Conservation (phyloP, 2,329 filamentous ascomycete genomes). For the Botrytis deweyae region DNA sequence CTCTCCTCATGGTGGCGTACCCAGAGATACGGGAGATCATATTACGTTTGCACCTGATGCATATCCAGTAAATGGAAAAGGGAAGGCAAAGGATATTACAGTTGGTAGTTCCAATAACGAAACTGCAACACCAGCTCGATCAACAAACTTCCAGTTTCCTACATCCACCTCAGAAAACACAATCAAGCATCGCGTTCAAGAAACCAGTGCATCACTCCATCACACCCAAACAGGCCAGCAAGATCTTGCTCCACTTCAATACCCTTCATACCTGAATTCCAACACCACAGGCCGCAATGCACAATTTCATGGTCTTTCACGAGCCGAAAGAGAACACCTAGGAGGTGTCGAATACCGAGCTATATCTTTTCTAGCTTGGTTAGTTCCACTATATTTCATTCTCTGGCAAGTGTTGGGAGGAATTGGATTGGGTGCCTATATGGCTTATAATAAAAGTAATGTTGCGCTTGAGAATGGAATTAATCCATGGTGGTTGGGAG, state of each 20-base stretch:
- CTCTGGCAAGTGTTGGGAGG: constrained; percentile 58
- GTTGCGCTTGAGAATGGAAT: constrained; percentile 55
- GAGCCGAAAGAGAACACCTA: constrained; percentile 55
- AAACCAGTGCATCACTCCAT: not conserved
- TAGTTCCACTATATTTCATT: constrained; percentile 61
- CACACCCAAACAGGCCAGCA: not conserved
- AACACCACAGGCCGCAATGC: constrained; percentile 49
- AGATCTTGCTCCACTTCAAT: constrained; percentile 24
- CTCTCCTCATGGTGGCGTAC: not conserved
- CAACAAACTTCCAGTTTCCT: not conserved
- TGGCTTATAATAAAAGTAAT: constrained; percentile 51
- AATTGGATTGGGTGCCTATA: constrained; percentile 61
- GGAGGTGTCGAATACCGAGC: constrained; percentile 66
- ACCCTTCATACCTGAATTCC: constrained; percentile 32
- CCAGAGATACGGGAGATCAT: constrained; percentile 3
- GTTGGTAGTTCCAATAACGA: not conserved
- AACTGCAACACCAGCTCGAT: not conserved
- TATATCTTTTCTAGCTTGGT: constrained; percentile 55
- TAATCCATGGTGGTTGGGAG: constrained; percentile 66
- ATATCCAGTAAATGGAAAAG: not conserved
- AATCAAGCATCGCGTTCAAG: not conserved
- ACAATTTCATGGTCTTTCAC: constrained; percentile 54
- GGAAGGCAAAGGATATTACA: not conserved
- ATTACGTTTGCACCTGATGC: constrained; percentile 10
- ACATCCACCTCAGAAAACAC: not conserved